These are phyloP conservation scores for Candida golubevii DNA, from an alignment of 805 yeast species.

Conservation along the genomic window DNA sequence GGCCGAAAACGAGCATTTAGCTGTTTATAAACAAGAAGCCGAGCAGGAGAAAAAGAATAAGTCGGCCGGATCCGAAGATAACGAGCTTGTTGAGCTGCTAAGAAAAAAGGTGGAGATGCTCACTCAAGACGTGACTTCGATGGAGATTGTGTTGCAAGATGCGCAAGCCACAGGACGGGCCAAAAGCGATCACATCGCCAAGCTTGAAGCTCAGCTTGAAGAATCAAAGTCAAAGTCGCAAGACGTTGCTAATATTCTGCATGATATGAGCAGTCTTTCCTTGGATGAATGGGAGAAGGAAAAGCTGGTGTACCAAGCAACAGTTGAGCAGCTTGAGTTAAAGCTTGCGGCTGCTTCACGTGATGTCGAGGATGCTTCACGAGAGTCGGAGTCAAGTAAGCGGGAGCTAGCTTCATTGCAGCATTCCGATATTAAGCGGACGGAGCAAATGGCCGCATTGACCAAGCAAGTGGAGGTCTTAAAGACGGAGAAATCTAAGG, in stretches of 20 bases:
- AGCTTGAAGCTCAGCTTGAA: constrained; percentile 11
- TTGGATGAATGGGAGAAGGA: constrained; percentile 12
- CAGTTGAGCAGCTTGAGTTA: constrained; percentile 5
- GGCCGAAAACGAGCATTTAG: not conserved
- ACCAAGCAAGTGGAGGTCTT: too few relatives aligned
- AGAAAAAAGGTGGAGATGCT: constrained; percentile 11
- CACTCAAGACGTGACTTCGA: constrained; percentile 15
- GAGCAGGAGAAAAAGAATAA: not conserved
- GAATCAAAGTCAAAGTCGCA: not conserved
- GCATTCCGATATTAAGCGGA: too few relatives aligned
- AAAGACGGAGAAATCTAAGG: not conserved
- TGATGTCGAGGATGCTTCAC: too few relatives aligned
- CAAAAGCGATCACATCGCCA: constrained; percentile 12
- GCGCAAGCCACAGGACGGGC: constrained; percentile 12
- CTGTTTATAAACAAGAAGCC: not conserved
- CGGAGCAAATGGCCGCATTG: too few relatives aligned
- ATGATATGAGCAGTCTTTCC: constrained; percentile 6
- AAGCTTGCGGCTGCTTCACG: not conserved
- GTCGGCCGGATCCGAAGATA: not conserved
- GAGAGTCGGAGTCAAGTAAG: too few relatives aligned
- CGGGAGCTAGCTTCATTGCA: too few relatives aligned
- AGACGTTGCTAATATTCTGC: constrained; percentile 7
- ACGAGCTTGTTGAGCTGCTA: constrained; percentile 8
- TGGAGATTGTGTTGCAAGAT: constrained; percentile 15
- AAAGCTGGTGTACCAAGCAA: constrained; percentile 3